Evolutionary conservation across 225 moss, liverwort and hornwort species (phyloP).

Genomic region (Neckera pumila): DNA sequence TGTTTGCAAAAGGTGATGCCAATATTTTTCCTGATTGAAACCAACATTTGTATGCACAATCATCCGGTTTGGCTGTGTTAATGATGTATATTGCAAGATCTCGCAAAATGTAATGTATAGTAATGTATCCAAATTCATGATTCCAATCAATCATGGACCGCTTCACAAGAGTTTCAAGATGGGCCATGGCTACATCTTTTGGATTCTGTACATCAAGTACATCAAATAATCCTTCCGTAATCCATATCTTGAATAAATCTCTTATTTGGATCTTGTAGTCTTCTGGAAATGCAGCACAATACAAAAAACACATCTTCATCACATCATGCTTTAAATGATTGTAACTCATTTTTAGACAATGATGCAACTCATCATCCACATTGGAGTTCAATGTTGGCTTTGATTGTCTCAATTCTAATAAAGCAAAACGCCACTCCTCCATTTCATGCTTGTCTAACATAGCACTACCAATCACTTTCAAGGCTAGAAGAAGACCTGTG

Average conservation of each 20-base stretch:
- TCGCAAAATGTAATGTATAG: background rate
- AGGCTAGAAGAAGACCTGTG: too few relatives aligned
- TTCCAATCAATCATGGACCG: background rate
- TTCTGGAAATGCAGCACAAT: too few relatives aligned
- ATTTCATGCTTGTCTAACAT: too few relatives aligned
- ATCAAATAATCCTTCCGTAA: background rate
- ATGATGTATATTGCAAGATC: background rate
- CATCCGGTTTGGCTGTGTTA: background rate
- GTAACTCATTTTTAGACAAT: too few relatives aligned
- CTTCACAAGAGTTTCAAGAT: background rate
- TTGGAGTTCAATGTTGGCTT: too few relatives aligned
- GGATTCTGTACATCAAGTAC: background rate
- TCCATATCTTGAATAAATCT: background rate
- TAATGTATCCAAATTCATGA: background rate
- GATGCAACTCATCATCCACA: too few relatives aligned
- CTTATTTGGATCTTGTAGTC: background rate
- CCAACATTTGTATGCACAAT: background rate
- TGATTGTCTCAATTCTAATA: too few relatives aligned
- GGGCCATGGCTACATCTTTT: background rate
- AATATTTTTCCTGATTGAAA: background rate
- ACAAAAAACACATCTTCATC: too few relatives aligned
- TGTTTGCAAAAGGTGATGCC: background rate
- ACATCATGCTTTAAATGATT: too few relatives aligned
- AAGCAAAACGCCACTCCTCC: too few relatives aligned
- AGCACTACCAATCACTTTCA: too few relatives aligned